phyloP scores from a whole-genome alignment of 345 rosid genomes.

The Citrus sinensis region DVS_A1.0 CM039164.1:20212501-20213000 shows the following conservation, averaged over 20 bases:
- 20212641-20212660: slow-evolving; percentile 34
- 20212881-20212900: slow-evolving; percentile 51
- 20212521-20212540: no score
- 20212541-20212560: no score
- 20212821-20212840: neutral
- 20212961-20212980: slow-evolving; percentile 41
- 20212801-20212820: neutral
- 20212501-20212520: no score
- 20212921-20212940: slow-evolving; percentile 28
- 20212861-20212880: slow-evolving; percentile 25
- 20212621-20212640: slow-evolving; percentile 5
- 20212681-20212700: slow-evolving; percentile 26
- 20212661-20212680: slow-evolving; percentile 28
- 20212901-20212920: slow-evolving; percentile 33
- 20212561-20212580: no score
- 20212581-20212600: no score
- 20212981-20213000: slow-evolving; percentile 28
- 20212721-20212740: slow-evolving; percentile 27
- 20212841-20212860: neutral
- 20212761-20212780: slow-evolving; percentile 36
- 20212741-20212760: slow-evolving; percentile 37
- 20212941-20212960: slow-evolving; percentile 41
- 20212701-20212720: slow-evolving; percentile 26
- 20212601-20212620: neutral
- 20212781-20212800: slow-evolving; percentile 23